Conservation (phyloP, 306 rosid genomes). For the Vigna reflexopilosa region DNA sequence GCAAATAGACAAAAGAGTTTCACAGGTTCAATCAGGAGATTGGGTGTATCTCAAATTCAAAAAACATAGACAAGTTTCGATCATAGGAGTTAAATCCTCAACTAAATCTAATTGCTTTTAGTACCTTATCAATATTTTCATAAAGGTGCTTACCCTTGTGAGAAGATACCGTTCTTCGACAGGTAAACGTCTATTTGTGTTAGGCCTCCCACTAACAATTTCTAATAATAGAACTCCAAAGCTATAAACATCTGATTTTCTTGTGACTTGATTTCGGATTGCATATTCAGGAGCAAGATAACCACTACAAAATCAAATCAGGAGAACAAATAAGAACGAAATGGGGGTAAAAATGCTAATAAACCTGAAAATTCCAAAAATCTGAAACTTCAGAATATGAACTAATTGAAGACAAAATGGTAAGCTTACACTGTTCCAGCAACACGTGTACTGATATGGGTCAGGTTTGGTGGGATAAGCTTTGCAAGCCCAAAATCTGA, state of each 20-base stretch:
- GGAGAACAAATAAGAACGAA: conserved; percentile 12
- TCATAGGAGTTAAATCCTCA: conserved; percentile 8
- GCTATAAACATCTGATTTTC: conserved; percentile 83
- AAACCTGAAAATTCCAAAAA: conserved; percentile 20
- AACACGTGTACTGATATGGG: conserved; percentile 81
- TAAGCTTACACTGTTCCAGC: conserved; percentile 84
- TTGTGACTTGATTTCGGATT: conserved; percentile 82
- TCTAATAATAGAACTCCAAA: conserved; percentile 83
- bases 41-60: no score
- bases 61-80: no score
- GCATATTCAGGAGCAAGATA: conserved; percentile 93
- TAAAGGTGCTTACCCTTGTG: conserved; percentile 61
- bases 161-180: conserved; percentile 73
- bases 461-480: conserved; percentile 65
- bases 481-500: conserved; percentile 95
- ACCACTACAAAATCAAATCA: conserved; percentile 64
- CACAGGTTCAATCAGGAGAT: no score
- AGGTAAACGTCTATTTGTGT: conserved; percentile 74
- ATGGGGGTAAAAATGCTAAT: background rate
- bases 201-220: conserved; percentile 80
- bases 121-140: conserved; percentile 6
- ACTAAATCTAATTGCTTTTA: background rate
- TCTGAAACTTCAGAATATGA: conserved; percentile 18
- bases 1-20: no score
- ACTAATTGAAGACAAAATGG: background rate